Evolutionary conservation across 352 stramenopile species (phyloP).

Genomic region (Phytopythium cucurbitacearum): DNA sequence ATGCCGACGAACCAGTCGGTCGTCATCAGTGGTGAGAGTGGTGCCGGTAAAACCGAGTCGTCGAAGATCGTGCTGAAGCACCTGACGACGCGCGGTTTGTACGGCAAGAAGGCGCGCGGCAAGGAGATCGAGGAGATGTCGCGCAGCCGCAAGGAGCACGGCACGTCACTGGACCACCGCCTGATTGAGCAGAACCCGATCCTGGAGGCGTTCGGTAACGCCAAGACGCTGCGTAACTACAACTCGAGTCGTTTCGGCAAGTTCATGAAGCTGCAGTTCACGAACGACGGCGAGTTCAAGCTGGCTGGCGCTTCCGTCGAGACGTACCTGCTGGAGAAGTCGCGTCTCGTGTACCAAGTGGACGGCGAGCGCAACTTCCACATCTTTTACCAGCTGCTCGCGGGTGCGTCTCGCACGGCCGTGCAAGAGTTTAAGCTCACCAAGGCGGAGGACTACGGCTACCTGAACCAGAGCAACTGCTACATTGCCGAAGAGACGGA

Average conservation of each 20-base stretch:
- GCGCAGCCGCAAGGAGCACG: slow-evolving; percentile 44
- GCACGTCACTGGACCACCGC: slow-evolving; percentile 70
- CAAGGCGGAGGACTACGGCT: slow-evolving; percentile 86
- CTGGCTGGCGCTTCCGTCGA: slow-evolving; percentile 84
- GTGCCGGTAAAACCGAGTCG: slow-evolving; percentile 88
- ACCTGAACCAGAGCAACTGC: slow-evolving; percentile 93
- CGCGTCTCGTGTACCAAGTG: slow-evolving; percentile 85
- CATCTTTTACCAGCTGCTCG: slow-evolving; percentile 93
- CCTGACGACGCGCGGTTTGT: slow-evolving; percentile 82
- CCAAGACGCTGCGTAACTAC: slow-evolving; percentile 92
- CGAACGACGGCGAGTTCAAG: slow-evolving; percentile 77
- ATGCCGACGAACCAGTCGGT: slow-evolving; percentile 86
- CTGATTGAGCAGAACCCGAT: slow-evolving; percentile 92
- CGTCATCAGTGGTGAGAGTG: slow-evolving; percentile 84
- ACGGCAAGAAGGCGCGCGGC: slow-evolving; percentile 76
- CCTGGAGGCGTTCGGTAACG: slow-evolving; percentile 94
- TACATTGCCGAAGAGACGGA: slow-evolving; percentile 91
- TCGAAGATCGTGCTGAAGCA: slow-evolving; percentile 90
- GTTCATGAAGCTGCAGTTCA: slow-evolving; percentile 95
- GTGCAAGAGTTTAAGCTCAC: slow-evolving; percentile 65
- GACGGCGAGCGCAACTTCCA: slow-evolving; percentile 94
- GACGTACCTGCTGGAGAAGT: slow-evolving; percentile 88
- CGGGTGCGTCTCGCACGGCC: slow-evolving; percentile 46
- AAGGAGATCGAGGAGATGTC: slow-evolving; percentile 65
- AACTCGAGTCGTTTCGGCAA: slow-evolving; percentile 96